These are phyloP conservation scores for Malus hybrid DNA, from an alignment of 331 rosid genomes.

Conservation along the genomic window DNA sequence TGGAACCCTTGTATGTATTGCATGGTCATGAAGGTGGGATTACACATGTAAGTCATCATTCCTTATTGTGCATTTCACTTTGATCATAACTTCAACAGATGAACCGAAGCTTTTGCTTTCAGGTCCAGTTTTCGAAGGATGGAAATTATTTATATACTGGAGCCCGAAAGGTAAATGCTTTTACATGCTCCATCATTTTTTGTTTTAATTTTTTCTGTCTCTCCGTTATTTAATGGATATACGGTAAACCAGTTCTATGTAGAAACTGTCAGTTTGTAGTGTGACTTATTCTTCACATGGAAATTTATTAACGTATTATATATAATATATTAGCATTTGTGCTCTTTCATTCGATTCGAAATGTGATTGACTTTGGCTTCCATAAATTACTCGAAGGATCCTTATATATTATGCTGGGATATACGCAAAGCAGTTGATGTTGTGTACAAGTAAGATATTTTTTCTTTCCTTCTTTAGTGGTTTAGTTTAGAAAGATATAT, in stretches of 20 bases:
- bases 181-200: background rate
- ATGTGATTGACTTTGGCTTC: slow-evolving; percentile 5
- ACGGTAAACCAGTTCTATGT: background rate
- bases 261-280: background rate
- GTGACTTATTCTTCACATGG: background rate
- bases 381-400: slow-evolving; percentile 59
- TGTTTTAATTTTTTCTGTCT: too few relatives aligned
- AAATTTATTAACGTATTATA: background rate
- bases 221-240: background rate
- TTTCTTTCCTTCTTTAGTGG: slow-evolving; percentile 10
- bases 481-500: background rate
- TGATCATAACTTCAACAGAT: slow-evolving; percentile 12
- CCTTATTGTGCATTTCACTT: slow-evolving; percentile 13
- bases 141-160: slow-evolving; percentile 91
- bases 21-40: slow-evolving; percentile 98
- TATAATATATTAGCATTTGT: background rate
- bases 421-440: slow-evolving; percentile 79
- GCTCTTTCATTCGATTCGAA: background rate
- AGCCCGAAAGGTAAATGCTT: slow-evolving; percentile 66
- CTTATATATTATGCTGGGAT: slow-evolving; percentile 95
- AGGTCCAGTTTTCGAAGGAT: slow-evolving; percentile 90
- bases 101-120: slow-evolving; percentile 21
- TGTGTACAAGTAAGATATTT: slow-evolving; percentile 67
- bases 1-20: slow-evolving; percentile 78
- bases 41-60: slow-evolving; percentile 76